Evolutionary conservation across 164 flowering plant genomes (phyloP).

Genomic region (Vitis cinerea): DNA sequence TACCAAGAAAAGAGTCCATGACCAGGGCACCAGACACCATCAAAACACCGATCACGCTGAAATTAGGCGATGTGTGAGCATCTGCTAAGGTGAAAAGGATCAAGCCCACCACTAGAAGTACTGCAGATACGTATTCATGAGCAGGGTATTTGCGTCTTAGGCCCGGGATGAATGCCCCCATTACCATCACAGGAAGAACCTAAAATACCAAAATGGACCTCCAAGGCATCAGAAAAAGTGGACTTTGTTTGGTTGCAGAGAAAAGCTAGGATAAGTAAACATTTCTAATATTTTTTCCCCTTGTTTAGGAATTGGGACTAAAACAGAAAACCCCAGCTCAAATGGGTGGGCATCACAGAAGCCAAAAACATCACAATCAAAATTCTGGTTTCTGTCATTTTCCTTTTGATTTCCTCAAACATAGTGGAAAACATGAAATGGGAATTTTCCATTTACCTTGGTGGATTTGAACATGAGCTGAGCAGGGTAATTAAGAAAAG

Average conservation of each 20-base stretch:
- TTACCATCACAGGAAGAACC: conserved; percentile 43
- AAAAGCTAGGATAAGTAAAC: no score
- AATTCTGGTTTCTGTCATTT: no score
- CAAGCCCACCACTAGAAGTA: conserved; percentile 35
- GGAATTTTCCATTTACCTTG: conserved; percentile 44
- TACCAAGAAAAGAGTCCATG: conserved; percentile 86
- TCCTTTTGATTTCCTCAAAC: no score
- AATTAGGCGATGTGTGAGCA: conserved; percentile 38
- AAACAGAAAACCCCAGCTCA: no score
- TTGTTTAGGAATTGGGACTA: no score
- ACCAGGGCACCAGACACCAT: conserved; percentile 52
- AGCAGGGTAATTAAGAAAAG: conserved; percentile 90
- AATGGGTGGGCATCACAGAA: no score
- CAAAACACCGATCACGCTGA: conserved; percentile 34
- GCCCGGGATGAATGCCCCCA: conserved; percentile 45
- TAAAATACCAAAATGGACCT: conserved; percentile 6
- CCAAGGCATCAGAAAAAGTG: no score
- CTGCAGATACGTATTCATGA: conserved; percentile 39
- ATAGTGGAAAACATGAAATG: no score
- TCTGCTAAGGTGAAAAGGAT: conserved; percentile 43
- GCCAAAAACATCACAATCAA: no score
- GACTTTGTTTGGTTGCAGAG: no score
- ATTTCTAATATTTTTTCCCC: no score
- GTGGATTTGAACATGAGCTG: conserved; percentile 97
- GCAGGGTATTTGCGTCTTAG: conserved; percentile 36